A percentile compares a stretch with the other conserved stretches of the same genome.
Conservation (phyloP, 345 rosid species). For the Bretschneidera sinensis region DNA sequence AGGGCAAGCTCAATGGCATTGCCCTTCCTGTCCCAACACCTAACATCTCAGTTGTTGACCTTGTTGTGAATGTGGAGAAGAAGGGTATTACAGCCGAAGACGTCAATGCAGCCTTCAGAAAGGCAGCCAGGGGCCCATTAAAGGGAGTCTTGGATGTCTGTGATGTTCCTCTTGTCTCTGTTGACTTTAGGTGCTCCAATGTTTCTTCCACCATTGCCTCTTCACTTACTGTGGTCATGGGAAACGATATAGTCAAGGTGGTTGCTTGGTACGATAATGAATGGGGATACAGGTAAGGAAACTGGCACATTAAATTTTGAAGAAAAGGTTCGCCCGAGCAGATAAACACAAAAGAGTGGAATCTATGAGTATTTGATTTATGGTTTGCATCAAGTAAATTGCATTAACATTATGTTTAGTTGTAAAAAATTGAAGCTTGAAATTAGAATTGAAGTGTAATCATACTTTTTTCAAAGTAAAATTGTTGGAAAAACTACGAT, state of each 20-base stretch:
- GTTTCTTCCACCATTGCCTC: slow-evolving; percentile 93
- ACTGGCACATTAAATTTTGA: no score
- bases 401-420: no score
- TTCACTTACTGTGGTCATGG: slow-evolving; percentile 96
- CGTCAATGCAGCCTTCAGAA: slow-evolving; percentile 88
- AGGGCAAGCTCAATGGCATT: slow-evolving; percentile 97
- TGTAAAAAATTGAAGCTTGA: no score
- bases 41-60: slow-evolving; percentile 91
- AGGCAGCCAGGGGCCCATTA: slow-evolving; percentile 81
- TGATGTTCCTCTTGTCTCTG: slow-evolving; percentile 82
- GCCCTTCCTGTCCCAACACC: slow-evolving; percentile 99
- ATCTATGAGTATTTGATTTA: no score
- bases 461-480: no score
- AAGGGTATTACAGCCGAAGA: slow-evolving; percentile 84
- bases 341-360: no score
- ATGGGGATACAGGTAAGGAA: slow-evolving; percentile 94
- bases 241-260: slow-evolving; percentile 96
- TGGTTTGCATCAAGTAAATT: no score
- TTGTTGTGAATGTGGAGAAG: slow-evolving; percentile 79
- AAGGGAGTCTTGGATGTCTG: slow-evolving; percentile 85
- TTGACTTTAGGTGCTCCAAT: slow-evolving; percentile 86
- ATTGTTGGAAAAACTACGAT: no score
- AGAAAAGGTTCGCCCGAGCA: no score
- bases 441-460: no score
- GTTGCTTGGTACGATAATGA: slow-evolving; percentile 99